phyloP scores from a whole-genome alignment of 1,284 basidiomycete genomes.

The Termitomyces sp. region DNA sequence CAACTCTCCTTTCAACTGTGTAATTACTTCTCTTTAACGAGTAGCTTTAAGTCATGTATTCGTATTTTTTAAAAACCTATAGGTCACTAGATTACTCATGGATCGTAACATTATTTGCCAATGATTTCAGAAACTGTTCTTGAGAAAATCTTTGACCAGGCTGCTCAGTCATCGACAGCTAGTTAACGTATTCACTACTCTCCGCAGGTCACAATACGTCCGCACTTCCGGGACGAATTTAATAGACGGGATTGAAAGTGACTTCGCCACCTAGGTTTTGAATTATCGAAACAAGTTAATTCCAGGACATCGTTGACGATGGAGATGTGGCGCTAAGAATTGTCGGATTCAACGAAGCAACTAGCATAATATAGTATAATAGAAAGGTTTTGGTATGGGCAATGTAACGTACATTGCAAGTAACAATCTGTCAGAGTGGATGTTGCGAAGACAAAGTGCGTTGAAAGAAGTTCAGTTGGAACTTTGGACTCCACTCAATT shows the following conservation, averaged over 20 bases:
- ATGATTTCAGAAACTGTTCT: background rate
- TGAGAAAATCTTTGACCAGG: background rate
- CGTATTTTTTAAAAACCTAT: background rate
- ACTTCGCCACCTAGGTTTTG: too few relatives aligned
- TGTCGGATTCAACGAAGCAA: background rate
- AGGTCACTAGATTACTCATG: background rate
- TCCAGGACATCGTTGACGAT: background rate
- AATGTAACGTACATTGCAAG: background rate
- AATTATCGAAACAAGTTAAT: background rate
- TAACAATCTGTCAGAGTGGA: background rate
- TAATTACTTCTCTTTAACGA: conserved; percentile 4
- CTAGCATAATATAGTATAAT: background rate
- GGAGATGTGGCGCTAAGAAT: background rate
- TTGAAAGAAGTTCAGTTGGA: background rate
- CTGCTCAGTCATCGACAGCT: background rate
- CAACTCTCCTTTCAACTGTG: conserved; percentile 4
- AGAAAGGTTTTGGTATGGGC: background rate
- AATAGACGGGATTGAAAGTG: background rate
- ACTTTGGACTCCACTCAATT: background rate
- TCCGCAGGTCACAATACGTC: background rate
- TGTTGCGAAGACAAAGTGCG: background rate
- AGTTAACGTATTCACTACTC: background rate
- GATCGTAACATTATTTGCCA: background rate
- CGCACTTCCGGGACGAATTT: background rate
- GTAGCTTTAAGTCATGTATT: background rate